phyloP scores from a whole-genome alignment of 345 rosid genomes.

The Angophora floribunda region DNA sequence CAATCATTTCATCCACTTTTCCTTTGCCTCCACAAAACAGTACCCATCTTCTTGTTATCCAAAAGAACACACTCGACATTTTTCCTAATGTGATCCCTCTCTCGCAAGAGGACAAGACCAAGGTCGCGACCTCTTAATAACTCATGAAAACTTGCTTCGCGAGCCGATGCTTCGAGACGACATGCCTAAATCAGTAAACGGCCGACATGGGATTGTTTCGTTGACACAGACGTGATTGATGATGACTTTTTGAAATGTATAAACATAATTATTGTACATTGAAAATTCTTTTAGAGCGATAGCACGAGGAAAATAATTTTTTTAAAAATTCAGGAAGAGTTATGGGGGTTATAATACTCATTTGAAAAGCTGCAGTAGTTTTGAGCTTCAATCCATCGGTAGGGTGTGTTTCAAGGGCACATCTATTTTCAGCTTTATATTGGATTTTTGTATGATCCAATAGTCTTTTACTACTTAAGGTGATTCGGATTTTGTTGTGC shows the following conservation, averaged over 20 bases:
- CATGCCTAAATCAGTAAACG: neutral
- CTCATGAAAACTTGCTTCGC: fast-evolving
- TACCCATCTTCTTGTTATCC: neutral
- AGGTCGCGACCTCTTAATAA: neutral
- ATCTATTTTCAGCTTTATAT: neutral
- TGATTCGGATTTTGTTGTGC: neutral
- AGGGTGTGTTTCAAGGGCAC: neutral
- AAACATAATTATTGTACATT: neutral
- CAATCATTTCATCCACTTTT: neutral
- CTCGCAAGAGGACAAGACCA: neutral
- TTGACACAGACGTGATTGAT: neutral
- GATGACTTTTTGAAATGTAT: neutral
- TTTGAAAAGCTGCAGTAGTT: fast-evolving
- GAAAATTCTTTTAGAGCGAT: neutral
- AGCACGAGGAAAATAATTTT: neutral
- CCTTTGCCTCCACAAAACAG: neutral
- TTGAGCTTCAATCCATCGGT: neutral
- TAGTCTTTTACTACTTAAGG: neutral
- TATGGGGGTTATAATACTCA: neutral
- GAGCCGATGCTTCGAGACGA: neutral
- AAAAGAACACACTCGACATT: neutral
- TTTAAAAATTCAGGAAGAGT: neutral
- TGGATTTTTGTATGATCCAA: neutral
- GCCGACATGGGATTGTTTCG: neutral
- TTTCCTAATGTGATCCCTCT: neutral